Base-by-base conservation (phyloP, 2,329 filamentous ascomycete genomes). In the Juglanconis juglandina region DNA sequence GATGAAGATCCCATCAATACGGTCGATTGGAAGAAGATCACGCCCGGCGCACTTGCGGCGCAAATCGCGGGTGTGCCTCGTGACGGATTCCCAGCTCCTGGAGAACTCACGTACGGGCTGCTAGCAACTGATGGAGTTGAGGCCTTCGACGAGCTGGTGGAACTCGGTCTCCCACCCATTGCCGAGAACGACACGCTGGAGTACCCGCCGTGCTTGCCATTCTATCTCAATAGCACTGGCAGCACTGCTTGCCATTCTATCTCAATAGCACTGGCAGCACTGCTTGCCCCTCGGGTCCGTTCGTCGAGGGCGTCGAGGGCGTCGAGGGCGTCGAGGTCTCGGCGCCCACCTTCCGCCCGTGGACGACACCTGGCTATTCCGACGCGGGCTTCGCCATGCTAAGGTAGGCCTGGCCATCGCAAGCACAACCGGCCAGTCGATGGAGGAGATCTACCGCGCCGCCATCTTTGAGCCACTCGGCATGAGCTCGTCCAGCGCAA, bases 1-100 rank as follows among this genome's bases (percentile, higher is more conserved):
- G 44, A 66, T 33, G 24, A 24, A 24, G 55, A 66, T 30, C 61
- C 66, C 3, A 59, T 74, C 2, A 60, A 68, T 42, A 61, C 63
- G 37, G 58, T 67, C 7, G 46, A 66, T 17, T 74, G 73, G 73
- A 67, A 72, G n/a, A 64, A 72, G 1, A 68, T 74, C 50, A 74
- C 71, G 0, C 65, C 72, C 2, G 66, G 70, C 13, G 66, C 69
- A 4, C 67, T 75, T 4, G 70, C 72, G 11, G 68, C 71, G 1
- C 69, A 74, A 52, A 65, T 72, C 32, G 66, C 64, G 2, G 73
- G 70, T 4, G 53, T 74, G 5, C 63, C 67, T 8, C 65, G 72
- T 47, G 66, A 68, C 33, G 67, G 68, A 7, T 70, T 68, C 49
- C 57, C 60, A 17, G 52, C 33, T 35, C 59, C 60, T 44, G 57